phyloP scores from a whole-genome alignment of 129 eudicot species.

The Apium graveolens region DNA sequence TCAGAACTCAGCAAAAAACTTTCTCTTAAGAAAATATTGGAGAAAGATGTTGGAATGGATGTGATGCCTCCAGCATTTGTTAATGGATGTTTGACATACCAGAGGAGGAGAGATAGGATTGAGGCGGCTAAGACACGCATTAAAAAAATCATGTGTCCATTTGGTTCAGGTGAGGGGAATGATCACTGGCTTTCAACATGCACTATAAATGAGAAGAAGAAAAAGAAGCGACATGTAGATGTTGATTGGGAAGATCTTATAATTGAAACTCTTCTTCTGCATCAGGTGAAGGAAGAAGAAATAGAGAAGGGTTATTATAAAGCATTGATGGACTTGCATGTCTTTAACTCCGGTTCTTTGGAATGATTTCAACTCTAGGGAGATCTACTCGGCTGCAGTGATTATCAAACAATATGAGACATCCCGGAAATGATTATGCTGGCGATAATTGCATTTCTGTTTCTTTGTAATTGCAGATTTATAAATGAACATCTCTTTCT shows the following conservation, averaged over 20 bases:
- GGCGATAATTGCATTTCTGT: neutral
- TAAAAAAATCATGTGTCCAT: slow-evolving; percentile 24
- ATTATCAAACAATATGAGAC: neutral
- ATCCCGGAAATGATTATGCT: neutral
- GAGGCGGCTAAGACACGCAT: slow-evolving; percentile 42
- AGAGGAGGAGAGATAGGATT: slow-evolving; percentile 37
- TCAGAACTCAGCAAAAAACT: slow-evolving; percentile 45
- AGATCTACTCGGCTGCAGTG: neutral
- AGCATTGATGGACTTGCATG: slow-evolving; percentile 59
- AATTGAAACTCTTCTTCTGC: slow-evolving; percentile 73
- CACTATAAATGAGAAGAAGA: slow-evolving; percentile 24
- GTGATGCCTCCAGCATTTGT: slow-evolving; percentile 43
- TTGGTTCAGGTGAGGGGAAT: slow-evolving; percentile 11
- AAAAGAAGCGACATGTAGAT: slow-evolving; percentile 23
- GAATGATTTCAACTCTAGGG: neutral
- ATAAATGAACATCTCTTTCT: neutral
- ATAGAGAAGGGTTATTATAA: slow-evolving; percentile 69
- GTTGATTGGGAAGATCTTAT: slow-evolving; percentile 78
- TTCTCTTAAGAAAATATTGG: slow-evolving; percentile 27
- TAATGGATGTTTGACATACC: slow-evolving; percentile 19
- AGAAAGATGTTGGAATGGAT: slow-evolving; percentile 47
- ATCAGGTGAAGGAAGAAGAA: slow-evolving; percentile 56
- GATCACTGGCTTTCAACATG: slow-evolving; percentile 18
- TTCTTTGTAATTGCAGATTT: neutral
- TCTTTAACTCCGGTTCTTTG: slow-evolving; percentile 24